Conservation (phyloP, 768 basidiomycete genomes). For the Clitopilus passeckerianus region DNA sequence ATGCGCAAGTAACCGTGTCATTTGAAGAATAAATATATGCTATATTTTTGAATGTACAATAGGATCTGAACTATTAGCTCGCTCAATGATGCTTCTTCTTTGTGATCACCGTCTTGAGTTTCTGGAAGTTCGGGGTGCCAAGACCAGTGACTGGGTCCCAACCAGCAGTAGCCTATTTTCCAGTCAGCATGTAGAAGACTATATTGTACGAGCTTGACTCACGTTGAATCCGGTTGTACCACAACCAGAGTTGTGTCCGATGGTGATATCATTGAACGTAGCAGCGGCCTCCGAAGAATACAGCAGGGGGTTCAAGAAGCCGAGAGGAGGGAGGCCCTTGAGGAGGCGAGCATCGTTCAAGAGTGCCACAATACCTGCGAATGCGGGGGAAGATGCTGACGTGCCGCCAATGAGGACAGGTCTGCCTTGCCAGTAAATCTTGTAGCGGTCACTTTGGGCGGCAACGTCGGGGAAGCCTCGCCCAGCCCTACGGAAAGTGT, state of each 20-base stretch:
- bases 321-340: slow-evolving; percentile 39
- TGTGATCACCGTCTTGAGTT: slow-evolving; percentile 33
- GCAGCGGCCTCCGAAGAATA: slow-evolving; percentile 32
- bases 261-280: slow-evolving; percentile 51
- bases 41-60: not conserved
- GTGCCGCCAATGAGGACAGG: slow-evolving; percentile 46
- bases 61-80: slow-evolving; percentile 1
- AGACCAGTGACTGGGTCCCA: slow-evolving; percentile 45
- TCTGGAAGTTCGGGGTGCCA: slow-evolving; percentile 41
- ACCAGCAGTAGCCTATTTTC: slow-evolving; percentile 35
- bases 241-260: slow-evolving; percentile 49
- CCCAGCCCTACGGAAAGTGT: slow-evolving; percentile 24
- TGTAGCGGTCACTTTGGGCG: slow-evolving; percentile 47
- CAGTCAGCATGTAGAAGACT: slow-evolving; percentile 1
- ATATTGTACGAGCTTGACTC: slow-evolving; percentile 9
- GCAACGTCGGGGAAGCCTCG: slow-evolving; percentile 53
- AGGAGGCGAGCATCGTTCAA: slow-evolving; percentile 54
- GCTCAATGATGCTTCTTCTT: not conserved
- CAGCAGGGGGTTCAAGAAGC: slow-evolving; percentile 62
- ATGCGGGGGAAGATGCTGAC: slow-evolving; percentile 56
- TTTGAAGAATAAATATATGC: not conserved
- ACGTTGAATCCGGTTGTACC: slow-evolving; percentile 61
- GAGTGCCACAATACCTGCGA: slow-evolving; percentile 56
- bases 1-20: slow-evolving; percentile 61
- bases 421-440: slow-evolving; percentile 37